Conservation (phyloP, 164 flowering plant species). For the Saururus chinensis region DNA sequence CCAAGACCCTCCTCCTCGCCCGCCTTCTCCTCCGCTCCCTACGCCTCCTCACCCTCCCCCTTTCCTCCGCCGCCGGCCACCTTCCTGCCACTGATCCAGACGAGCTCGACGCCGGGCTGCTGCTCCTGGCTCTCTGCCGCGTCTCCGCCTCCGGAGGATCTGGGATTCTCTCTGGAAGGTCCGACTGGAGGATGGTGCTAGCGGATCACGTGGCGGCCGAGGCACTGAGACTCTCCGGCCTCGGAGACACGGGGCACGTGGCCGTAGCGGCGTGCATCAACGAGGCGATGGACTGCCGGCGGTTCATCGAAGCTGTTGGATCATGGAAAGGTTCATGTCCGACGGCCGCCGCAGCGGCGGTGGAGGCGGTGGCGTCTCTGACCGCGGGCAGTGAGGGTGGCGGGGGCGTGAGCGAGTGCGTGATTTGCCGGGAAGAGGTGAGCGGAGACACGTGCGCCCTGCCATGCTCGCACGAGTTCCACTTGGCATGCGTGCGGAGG, state of each 20-base stretch:
- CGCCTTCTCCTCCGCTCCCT: constrained; percentile 54
- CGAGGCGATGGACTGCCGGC: constrained; percentile 33
- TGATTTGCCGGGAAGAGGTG: constrained; percentile 76
- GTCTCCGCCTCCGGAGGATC: constrained; percentile 15
- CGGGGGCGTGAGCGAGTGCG: constrained; percentile 38
- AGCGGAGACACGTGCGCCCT: constrained; percentile 52
- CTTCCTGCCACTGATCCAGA: constrained; percentile 26
- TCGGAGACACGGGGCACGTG: constrained; percentile 19
- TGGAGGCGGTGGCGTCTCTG: constrained; percentile 31
- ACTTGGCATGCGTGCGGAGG: constrained; percentile 70
- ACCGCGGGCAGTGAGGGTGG: neutral
- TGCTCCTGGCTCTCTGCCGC: constrained; percentile 68
- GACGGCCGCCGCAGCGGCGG: constrained; percentile 45
- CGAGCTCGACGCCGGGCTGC: constrained; percentile 42
- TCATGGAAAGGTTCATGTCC: constrained; percentile 15
- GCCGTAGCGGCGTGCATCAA: constrained; percentile 36
- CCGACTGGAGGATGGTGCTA: constrained; percentile 37
- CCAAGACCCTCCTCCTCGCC: constrained; percentile 60
- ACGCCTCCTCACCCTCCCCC: constrained; percentile 28
- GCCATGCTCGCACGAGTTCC: constrained; percentile 86
- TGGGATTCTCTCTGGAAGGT: neutral
- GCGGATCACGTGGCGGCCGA: constrained; percentile 10
- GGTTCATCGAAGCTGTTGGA: constrained; percentile 24
- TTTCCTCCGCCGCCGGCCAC: constrained; percentile 12
- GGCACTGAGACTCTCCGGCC: constrained; percentile 26